Evolutionary conservation across 768 basidiomycete genomes (phyloP), one percentile per base, ranked within the genome.

Genomic region (Panellus pusillus): DNA sequence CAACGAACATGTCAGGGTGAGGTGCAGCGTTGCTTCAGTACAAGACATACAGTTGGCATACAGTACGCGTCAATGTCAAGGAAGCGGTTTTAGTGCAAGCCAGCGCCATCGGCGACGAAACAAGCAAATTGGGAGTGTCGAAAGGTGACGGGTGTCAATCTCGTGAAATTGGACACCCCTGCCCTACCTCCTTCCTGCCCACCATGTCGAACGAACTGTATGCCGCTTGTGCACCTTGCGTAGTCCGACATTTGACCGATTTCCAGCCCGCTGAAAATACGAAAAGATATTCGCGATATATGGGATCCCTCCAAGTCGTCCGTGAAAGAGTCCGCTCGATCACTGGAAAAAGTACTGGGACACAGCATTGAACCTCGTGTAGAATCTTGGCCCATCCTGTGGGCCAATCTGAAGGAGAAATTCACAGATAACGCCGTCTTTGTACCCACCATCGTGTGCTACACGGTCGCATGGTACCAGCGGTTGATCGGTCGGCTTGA

Each of bases 181-280:
- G 24, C 24, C 24, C 24, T 24, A 24, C 24, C 24, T 31, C 31
- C 24, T 9, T 11, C 17, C 17, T 28, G n/a, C 39, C 38, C 44
- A 55, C n/a, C 51, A 60, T 60, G 59, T 60, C 59, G 47, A 60
- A 60, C 41, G 58, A 55, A 55, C 44, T 60, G 58, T 55, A 39
- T 17, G 50, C 43, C 27, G 35, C 39, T 24, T 11, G n/a, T 31
- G 18, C 48, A 35, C 6, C n/a, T n/a, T 43, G 13, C 4, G 36
- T 35, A 35, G 24, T 37, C 29, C 47, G 20, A 15, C 9, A 45
- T 9, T 47, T 39, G 6, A 24, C 24, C 24, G 24, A 24, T 28
- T 18, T 17, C n/a, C 45, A 75, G 74, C 29, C 73, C 74, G 19
- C 60, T 73, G 45, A 72, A 72, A 51, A 61, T 74, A 44, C 70